These are phyloP conservation scores for Dryas integrifolia DNA, from an alignment of 331 rosid species.

Conservation along the genomic window DNA sequence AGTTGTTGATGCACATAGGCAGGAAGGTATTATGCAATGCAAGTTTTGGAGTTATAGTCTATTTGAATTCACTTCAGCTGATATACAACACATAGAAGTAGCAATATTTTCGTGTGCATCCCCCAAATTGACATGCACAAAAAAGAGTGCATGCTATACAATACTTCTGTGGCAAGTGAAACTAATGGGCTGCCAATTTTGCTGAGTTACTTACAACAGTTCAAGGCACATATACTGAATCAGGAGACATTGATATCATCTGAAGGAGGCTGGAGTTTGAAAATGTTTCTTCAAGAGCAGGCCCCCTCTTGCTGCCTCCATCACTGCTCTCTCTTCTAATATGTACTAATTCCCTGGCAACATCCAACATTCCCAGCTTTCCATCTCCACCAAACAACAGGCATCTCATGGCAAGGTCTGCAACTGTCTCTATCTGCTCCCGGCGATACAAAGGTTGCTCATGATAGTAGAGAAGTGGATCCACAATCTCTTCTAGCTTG, in stretches of 20 bases:
- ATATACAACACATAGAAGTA: conserved; percentile 6
- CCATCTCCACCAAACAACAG: conserved; percentile 77
- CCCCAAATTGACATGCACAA: background rate
- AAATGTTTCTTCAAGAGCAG: conserved; percentile 78
- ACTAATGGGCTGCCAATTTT: background rate
- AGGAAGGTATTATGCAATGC: background rate
- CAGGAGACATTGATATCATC: conserved; percentile 98
- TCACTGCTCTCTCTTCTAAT: conserved; percentile 50
- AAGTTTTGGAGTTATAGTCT: conserved; percentile 10
- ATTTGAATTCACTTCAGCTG: conserved; percentile 6
- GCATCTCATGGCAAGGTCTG: conserved; percentile 94
- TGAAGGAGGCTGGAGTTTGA: conserved; percentile 96
- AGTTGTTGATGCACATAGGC: background rate
- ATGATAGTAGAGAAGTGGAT: conserved; percentile 67
- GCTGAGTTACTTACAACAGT: background rate
- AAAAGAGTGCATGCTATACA: background rate
- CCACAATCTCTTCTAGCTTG: conserved; percentile 76
- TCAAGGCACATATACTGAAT: conserved; percentile 66
- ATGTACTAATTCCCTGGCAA: conserved; percentile 58
- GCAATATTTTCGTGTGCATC: background rate
- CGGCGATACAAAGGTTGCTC: conserved; percentile 52
- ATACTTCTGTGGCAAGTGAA: background rate
- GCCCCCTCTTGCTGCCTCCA: conserved; percentile 48
- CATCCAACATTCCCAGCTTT: conserved; percentile 75
- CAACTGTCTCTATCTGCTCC: conserved; percentile 71